Base-by-base conservation (phyloP, 495 filamentous ascomycete genomes). In the Thermothielavioides terrestris region DNA sequence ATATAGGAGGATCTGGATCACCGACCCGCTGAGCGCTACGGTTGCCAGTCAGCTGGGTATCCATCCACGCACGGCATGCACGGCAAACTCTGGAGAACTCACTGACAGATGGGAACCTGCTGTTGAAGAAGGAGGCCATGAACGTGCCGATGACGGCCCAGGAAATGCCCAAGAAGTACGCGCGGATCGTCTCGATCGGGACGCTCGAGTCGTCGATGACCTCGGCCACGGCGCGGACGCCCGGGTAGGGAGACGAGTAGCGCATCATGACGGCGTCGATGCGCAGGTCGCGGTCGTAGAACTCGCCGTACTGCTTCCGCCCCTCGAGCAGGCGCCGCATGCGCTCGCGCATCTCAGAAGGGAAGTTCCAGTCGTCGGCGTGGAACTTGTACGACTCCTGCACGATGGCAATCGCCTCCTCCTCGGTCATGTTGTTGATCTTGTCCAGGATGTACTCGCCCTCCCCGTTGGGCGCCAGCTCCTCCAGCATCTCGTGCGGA, bases 221-320 rank as follows among this genome's bases (percentile, higher is more conserved):
- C 7, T 68, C 64, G 0, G 68, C 65, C 34, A 70, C 66, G 26
- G 72, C 66, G 8, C 72, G 65, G 5, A 75, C 72, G n/a, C 67
- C 72, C 1, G 69, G 68, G 48, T 74, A 75, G 0, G 72, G 71
- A 0, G 70, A 73, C 6, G 56, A 64, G 44, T 63, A 70, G 22
- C 59, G 58, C 62, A 67, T 64, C 61, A 68, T 58, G 18, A 58
- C 56, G 26, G 64, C 66, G 50, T 68, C 68, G 30, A 67, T 58
- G 17, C 62, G 50, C 28, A 70, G 42, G 49, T 70, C 67, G 3
- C 63, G 61, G 21, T 68, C 67, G 36, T 64, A 70, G 17, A 66
- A 66, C 10, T 62, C 62, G n/a, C 61, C 64, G 42, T 67, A 64
- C 9, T 39, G 42, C 43, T 63, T 66, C n/a, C 54, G 62, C 11